phyloP scores from a whole-genome alignment of 2,329 filamentous ascomycete genomes.

The Penicillium polonicum region DNA sequence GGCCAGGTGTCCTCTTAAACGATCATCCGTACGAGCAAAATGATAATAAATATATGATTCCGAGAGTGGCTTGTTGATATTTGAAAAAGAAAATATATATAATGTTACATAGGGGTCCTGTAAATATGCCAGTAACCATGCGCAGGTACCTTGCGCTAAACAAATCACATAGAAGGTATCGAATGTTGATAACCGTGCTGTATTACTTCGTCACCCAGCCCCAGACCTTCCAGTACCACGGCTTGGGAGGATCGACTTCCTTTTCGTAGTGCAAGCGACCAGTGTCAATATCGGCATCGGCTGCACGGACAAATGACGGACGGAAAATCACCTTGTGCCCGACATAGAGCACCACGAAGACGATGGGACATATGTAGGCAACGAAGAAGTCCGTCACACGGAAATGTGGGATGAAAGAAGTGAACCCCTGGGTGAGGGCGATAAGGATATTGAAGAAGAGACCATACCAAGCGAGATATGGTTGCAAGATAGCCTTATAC shows the following conservation, averaged over 20 bases:
- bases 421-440: slow-evolving; percentile 66
- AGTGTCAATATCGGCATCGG: slow-evolving; percentile 46
- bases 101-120: background rate
- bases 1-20: background rate
- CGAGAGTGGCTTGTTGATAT: background rate
- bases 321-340: slow-evolving; percentile 56
- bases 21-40: background rate
- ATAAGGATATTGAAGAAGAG: slow-evolving; percentile 65
- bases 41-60: background rate
- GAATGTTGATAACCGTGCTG: background rate
- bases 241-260: slow-evolving; percentile 28
- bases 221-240: slow-evolving; percentile 30
- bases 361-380: slow-evolving; percentile 63
- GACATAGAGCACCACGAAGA: slow-evolving; percentile 59
- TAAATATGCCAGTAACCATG: background rate
- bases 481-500: slow-evolving; percentile 61
- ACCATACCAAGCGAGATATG: slow-evolving; percentile 64
- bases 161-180: background rate
- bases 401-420: slow-evolving; percentile 62
- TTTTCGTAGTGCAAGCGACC: slow-evolving; percentile 39
- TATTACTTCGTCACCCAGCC: slow-evolving; percentile 21
- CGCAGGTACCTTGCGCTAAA: background rate
- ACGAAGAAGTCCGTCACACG: slow-evolving; percentile 60
- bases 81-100: background rate
- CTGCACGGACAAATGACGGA: slow-evolving; percentile 35